Conservation (phyloP, 768 basidiomycete species). For the Daedaleopsis nitida region DNA sequence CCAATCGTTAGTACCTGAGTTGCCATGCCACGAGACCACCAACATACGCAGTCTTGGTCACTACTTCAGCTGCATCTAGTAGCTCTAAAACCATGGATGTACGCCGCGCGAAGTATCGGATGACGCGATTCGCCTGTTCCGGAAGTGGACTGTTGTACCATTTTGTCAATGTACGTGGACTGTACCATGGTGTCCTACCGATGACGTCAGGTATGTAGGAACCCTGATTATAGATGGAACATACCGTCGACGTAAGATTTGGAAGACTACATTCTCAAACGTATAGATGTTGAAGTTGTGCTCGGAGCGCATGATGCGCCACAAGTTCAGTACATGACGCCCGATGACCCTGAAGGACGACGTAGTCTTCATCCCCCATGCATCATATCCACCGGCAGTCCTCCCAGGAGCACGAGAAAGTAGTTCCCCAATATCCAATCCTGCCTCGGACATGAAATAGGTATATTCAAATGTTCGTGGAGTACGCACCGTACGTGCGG, state of each 20-base stretch:
- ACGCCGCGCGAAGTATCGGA: constrained; percentile 68
- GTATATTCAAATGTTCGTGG: not conserved
- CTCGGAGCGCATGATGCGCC: constrained; percentile 91
- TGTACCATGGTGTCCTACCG: constrained; percentile 75
- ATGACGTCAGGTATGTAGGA: not conserved
- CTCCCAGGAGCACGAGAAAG: constrained; percentile 74
- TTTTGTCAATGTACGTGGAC: constrained; percentile 55
- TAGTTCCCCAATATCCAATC: constrained; percentile 68
- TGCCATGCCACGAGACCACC: not conserved
- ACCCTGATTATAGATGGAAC: constrained; percentile 16
- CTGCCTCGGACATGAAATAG: constrained; percentile 41
- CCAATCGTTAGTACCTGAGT: not conserved
- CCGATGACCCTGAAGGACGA: constrained; percentile 86
- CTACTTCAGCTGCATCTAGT: constrained; percentile 75
- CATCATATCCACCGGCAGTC: constrained; percentile 44
- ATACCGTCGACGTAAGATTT: constrained; percentile 76
- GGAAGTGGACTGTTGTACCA: constrained; percentile 70
- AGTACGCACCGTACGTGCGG: constrained; percentile 50
- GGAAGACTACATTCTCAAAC: constrained; percentile 88
- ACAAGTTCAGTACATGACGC: constrained; percentile 89
- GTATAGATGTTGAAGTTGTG: constrained; percentile 76
- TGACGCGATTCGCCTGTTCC: constrained; percentile 51
- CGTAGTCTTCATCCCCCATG: constrained; percentile 74
- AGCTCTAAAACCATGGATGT: constrained; percentile 74
- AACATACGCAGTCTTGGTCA: constrained; percentile 88